phyloP scores from a whole-genome alignment of 441 rosid species.

The Brassica hybrid region DNA sequence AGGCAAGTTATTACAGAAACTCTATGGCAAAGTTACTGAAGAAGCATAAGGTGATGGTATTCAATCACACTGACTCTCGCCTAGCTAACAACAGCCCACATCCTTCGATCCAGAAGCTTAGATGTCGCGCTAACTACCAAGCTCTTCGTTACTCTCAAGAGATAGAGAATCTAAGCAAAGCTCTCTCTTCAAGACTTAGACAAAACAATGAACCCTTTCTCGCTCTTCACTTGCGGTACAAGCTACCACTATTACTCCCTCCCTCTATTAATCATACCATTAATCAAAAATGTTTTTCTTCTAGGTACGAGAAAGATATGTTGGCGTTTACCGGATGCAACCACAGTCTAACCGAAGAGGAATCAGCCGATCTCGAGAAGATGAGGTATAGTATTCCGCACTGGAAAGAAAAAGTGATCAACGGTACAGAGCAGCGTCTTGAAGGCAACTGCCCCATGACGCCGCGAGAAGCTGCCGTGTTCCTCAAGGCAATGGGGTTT shows the following conservation, averaged over 20 bases:
- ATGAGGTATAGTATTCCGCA: conserved; percentile 53
- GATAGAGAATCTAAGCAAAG: conserved; percentile 53
- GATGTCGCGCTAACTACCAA: conserved; percentile 68
- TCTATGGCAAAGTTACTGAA: conserved; percentile 47
- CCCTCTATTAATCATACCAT: neutral
- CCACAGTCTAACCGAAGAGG: conserved; percentile 56
- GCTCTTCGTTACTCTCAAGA: conserved; percentile 55
- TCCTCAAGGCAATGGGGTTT: conserved; percentile 68
- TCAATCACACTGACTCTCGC: conserved; percentile 64
- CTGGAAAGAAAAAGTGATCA: conserved; percentile 68
- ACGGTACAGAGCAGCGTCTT: conserved; percentile 47
- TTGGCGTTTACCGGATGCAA: conserved; percentile 71
- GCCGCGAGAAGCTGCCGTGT: conserved; percentile 64
- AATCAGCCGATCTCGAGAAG: conserved; percentile 47
- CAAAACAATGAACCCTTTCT: conserved; percentile 48
- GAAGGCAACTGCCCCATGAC: conserved; percentile 72
- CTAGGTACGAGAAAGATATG: conserved; percentile 77
- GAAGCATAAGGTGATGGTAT: conserved; percentile 57
- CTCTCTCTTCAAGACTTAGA: conserved; percentile 52
- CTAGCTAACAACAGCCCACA: conserved; percentile 62
- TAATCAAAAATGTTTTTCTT: neutral
- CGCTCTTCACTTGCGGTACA: conserved; percentile 73
- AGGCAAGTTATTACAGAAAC: conserved; percentile 62
- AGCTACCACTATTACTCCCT: neutral
- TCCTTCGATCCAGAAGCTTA: conserved; percentile 58